Evolutionary conservation across 2,329 filamentous ascomycete species (phyloP).

Genomic region (Pyrenochaeta sp.): DNA sequence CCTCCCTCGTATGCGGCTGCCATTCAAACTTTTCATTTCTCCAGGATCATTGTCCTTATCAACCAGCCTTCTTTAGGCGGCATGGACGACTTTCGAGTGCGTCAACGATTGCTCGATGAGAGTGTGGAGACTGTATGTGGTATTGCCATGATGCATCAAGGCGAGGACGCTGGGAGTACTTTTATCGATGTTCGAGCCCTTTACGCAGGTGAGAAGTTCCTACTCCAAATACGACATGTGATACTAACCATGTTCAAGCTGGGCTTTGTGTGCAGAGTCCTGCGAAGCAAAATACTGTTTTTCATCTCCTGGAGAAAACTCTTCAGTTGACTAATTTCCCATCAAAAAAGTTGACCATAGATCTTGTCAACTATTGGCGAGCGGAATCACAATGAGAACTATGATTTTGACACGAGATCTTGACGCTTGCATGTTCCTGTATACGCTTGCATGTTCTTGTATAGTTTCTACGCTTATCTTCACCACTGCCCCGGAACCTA

Average conservation of each 20-base stretch:
- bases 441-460: not conserved
- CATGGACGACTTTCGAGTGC: slow-evolving; percentile 56
- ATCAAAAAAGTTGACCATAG: slow-evolving; percentile 35
- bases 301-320: slow-evolving; percentile 35
- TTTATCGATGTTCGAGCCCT: slow-evolving; percentile 38
- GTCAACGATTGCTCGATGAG: slow-evolving; percentile 55
- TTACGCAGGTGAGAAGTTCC: slow-evolving; percentile 34
- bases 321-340: slow-evolving; percentile 40
- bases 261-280: slow-evolving; percentile 41
- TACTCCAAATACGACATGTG: not conserved
- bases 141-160: slow-evolving; percentile 54
- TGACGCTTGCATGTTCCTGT: not conserved
- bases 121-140: slow-evolving; percentile 60
- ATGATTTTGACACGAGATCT: not conserved
- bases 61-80: slow-evolving; percentile 61
- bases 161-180: slow-evolving; percentile 33
- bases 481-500: not conserved
- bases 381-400: slow-evolving; percentile 22
- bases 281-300: slow-evolving; percentile 32
- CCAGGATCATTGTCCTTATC: slow-evolving; percentile 61
- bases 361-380: slow-evolving; percentile 39
- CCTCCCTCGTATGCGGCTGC: slow-evolving; percentile 51
- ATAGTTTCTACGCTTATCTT: not conserved
- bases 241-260: slow-evolving; percentile 22
- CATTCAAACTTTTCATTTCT: slow-evolving; percentile 61